Evolutionary conservation across 192 early-diverging fungal genomes (phyloP).

Genomic region (Jimgerdemannia lactiflua): DNA sequence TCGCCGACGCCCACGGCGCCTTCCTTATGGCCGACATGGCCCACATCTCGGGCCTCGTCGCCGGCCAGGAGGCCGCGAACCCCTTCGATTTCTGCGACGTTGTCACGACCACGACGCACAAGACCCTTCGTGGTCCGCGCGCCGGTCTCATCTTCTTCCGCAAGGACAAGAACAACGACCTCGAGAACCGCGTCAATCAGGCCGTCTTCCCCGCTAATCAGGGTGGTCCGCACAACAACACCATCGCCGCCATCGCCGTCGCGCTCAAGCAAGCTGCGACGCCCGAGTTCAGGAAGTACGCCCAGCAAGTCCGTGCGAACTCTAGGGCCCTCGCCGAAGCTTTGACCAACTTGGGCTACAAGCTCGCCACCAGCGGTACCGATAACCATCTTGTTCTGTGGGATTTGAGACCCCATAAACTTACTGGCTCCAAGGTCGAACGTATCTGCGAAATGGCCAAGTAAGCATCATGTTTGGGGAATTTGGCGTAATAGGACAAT

Average conservation of each 20-base stretch:
- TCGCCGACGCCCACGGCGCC: conserved; percentile 94
- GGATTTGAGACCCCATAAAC: conserved; percentile 89
- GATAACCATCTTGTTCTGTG: conserved; percentile 99
- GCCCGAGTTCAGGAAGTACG: conserved; percentile 92
- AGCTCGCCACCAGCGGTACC: conserved; percentile 91
- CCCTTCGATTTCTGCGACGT: conserved; percentile 99
- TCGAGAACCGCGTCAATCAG: conserved; percentile 96
- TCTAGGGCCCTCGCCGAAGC: conserved; percentile 79
- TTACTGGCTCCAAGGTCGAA: conserved; percentile 98
- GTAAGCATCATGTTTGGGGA: background rate
- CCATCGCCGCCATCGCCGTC: conserved; percentile 97
- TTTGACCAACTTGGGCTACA: conserved; percentile 83
- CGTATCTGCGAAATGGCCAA: conserved; percentile 97
- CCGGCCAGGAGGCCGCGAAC: conserved; percentile 82
- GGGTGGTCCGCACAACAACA: conserved; percentile 99
- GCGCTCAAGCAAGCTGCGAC: conserved; percentile 95
- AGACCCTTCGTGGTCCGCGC: conserved; percentile 98
- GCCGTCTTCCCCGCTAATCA: conserved; percentile 99
- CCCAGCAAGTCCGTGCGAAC: conserved; percentile 96
- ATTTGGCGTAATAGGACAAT: background rate
- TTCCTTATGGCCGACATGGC: conserved; percentile 99
- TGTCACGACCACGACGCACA: conserved; percentile 99
- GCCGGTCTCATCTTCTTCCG: conserved; percentile 99
- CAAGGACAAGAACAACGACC: conserved; percentile 81
- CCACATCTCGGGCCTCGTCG: conserved; percentile 96